Base-by-base conservation (phyloP, 2,329 filamentous ascomycete species). In the Neocucurbitaria cava region DNA sequence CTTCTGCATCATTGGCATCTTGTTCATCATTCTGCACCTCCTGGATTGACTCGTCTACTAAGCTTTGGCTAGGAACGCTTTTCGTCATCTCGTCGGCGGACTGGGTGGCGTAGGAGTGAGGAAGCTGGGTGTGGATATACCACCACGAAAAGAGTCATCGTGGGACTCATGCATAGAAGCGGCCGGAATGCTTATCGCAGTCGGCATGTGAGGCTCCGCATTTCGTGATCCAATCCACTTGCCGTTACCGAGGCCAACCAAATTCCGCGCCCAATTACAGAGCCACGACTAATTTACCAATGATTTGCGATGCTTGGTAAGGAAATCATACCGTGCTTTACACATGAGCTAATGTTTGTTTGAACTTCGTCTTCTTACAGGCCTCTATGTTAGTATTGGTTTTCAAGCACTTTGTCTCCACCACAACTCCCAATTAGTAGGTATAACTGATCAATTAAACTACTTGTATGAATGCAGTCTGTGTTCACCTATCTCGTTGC, bases 41-140 rank as follows among this genome's bases (percentile, higher is more conserved):
- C 21, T 40, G 56, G n/a, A 61, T 49, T 21, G 58, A 59, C 47
- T 58, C 56, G 23, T 58, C 46, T 21, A 56, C 24, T 3, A 58
- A 63, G 21, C 24, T 41, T 26, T 64, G 62, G 44, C 61, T 62
- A 31, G 61, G 20, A 23, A 47, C 10, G 18, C 46, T 45, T 54
- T 67, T 67, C 28, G 49, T 44, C 64, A 65, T 66, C 13, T 38
- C 46, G 53, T 51, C 28, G 40, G 36, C 33, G 15, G n/a, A 31
- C 28, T 39, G 39, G 24, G 11, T 35, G 35, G 41, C 36, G 45
- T 21, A 28, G 47, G 33, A 44, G 41, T 39, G 30, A 45, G 30
- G 9, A 35, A 17, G 13, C 15, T 35, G 31, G 31, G 13, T 21
- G 51, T 17, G 23, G 6, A 23, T 9, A 39, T 39, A 45, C n/a